Base-by-base conservation (phyloP, 2,329 filamentous ascomycete species). In the Fusarium anthophilum region DNA sequence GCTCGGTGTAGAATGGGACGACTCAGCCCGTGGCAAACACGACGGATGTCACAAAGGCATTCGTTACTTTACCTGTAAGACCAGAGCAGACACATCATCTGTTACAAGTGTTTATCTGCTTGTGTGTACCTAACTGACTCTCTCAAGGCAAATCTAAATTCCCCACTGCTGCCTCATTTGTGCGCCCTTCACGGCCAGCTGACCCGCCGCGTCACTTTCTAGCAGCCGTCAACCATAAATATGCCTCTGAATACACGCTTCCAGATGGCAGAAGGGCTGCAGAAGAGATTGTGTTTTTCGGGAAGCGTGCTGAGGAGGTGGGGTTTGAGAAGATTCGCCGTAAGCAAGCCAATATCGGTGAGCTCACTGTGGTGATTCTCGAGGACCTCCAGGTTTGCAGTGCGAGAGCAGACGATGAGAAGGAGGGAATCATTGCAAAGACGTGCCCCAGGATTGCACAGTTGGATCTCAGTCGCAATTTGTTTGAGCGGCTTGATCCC, bases 1-100 rank as follows among this genome's bases (percentile, higher is more conserved):
- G 95, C 88, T 98, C 39, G 96, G 96, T 53, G 94, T 98, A 54
- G 96, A 99, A 87, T 99, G 96, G 96, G 96, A 98, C 83, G 94
- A 98, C 81, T 86, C 91, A 64, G 88, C 87, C 43, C 89, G 95
- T 78, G 96, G 96, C 70, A 98, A 98, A 85, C 95, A 99, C 83
- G 90, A 96, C 79, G 96, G 96, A 67, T 91, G 92, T 69, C 91
- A 97, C 83, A 91, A 93, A 73, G 94, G 93, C 68, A 86, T 89
- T 70, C 91, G 89, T 70, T 98, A 98, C 81, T 98, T 98, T 79
- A 85, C 87, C 76, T 98, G 96, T 96, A 89, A 80, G 85, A 60
- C 35, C 13, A 24, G 9, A 48, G 32, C 13, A 24, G 9, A 48
- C 51, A 32, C 3, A 35, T 14, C 26, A 41, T 41, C 8, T 20